These are phyloP conservation scores for Verticillium nonalfalfae DNA, from an alignment of 2,329 filamentous ascomycete genomes.

Conservation along the genomic window DNA sequence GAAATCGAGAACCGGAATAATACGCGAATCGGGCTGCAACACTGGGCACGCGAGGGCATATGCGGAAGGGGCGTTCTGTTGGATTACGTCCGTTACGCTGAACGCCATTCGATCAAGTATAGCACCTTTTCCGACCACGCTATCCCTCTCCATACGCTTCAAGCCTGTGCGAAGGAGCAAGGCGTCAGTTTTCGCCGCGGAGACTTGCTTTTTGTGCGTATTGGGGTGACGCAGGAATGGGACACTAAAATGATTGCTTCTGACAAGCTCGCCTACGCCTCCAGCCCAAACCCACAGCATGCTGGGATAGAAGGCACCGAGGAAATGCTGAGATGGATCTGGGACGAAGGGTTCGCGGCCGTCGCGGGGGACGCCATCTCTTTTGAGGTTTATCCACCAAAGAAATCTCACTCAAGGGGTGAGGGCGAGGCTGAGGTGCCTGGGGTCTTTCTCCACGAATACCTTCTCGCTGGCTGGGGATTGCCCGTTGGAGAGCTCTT, in stretches of 20 bases:
- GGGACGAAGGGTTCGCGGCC: conserved; percentile 37
- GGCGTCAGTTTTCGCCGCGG: conserved; percentile 37
- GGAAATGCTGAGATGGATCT: conserved; percentile 35
- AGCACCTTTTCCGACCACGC: conserved; percentile 31
- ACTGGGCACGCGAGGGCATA: conserved; percentile 41
- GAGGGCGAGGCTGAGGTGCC: conserved; percentile 6
- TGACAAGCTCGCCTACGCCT: conserved; percentile 41
- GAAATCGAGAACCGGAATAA: conserved; percentile 38
- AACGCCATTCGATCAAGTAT: conserved; percentile 28
- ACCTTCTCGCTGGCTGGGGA: conserved; percentile 41
- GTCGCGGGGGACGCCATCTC: conserved; percentile 35
- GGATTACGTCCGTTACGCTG: conserved; percentile 40
- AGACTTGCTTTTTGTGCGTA: conserved; percentile 44
- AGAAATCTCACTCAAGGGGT: conserved; percentile 20
- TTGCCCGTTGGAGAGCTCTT: conserved; percentile 31
- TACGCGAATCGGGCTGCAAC: conserved; percentile 37
- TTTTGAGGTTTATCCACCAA: conserved; percentile 34
- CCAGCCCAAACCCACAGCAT: conserved; percentile 22
- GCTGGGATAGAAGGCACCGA: conserved; percentile 31
- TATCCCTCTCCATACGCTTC: conserved; percentile 20
- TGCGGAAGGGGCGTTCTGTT: conserved; percentile 43
- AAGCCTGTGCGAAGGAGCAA: conserved; percentile 28
- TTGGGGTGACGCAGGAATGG: conserved; percentile 23
- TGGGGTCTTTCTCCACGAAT: conserved; percentile 34
- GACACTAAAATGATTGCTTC: conserved; percentile 20